Conservation (phyloP, 495 filamentous ascomycete genomes). For the Lasiosphaeria miniovina region DNA sequence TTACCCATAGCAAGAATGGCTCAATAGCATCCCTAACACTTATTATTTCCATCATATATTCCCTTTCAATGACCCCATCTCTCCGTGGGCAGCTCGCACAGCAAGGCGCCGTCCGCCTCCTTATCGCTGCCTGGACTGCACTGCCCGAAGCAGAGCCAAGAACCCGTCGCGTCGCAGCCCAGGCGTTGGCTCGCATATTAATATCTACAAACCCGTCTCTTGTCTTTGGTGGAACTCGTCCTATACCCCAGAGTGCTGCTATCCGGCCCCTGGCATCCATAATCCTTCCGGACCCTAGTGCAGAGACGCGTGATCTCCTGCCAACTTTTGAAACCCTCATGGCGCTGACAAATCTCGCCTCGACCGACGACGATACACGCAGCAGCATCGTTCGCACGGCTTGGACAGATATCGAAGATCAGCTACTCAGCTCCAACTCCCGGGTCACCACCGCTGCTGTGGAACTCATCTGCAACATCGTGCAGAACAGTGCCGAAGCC, state of each 20-base stretch:
- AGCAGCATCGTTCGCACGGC: constrained; percentile 67
- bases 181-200: constrained; percentile 86
- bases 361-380: constrained; percentile 66
- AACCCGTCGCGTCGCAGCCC: constrained; percentile 64
- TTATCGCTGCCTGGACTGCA: constrained; percentile 63
- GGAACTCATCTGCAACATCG: constrained; percentile 90
- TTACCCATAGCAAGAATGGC: constrained; percentile 63
- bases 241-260: constrained; percentile 68
- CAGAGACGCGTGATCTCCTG: constrained; percentile 74
- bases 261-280: constrained; percentile 76
- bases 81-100: constrained; percentile 78
- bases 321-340: constrained; percentile 87
- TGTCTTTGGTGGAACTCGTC: constrained; percentile 75
- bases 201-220: constrained; percentile 84
- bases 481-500: constrained; percentile 65
- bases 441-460: constrained; percentile 77
- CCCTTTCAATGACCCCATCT: constrained; percentile 66
- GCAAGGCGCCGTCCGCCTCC: constrained; percentile 83
- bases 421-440: constrained; percentile 72
- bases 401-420: constrained; percentile 74
- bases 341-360: constrained; percentile 90
- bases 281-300: constrained; percentile 53
- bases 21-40: constrained; percentile 63
- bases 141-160: constrained; percentile 52
- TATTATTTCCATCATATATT: constrained; percentile 71